Percentiles rank a stretch among this genome's conserved stretches.
These are phyloP conservation scores for Claviceps sorghi DNA, from an alignment of 2,329 filamentous ascomycete species.

Conservation along the genomic window DNA sequence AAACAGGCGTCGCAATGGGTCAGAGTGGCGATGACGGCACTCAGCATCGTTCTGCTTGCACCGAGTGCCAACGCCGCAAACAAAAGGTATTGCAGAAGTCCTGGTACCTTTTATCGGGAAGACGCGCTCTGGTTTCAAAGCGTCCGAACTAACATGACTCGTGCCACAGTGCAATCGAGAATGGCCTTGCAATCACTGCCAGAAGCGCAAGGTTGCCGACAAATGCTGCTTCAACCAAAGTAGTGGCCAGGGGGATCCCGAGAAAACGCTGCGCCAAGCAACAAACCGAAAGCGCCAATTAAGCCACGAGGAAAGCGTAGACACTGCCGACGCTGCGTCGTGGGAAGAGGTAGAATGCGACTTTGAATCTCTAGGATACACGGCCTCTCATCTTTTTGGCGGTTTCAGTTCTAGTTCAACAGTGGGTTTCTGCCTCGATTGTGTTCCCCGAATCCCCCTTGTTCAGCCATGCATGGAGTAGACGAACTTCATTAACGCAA, in stretches of 20 bases:
- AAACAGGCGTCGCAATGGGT: conserved; percentile 6
- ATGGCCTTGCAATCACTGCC: conserved; percentile 26
- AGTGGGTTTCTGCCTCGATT: not conserved
- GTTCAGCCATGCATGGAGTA: too few species aligned
- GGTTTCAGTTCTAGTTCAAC: conserved; percentile 8
- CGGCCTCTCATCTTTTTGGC: conserved; percentile 18
- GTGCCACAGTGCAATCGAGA: conserved; percentile 22
- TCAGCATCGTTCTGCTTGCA: conserved; percentile 23
- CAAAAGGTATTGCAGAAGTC: conserved; percentile 18
- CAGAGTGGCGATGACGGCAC: conserved; percentile 6
- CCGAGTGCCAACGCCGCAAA: conserved; percentile 27
- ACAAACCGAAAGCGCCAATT: conserved; percentile 12
- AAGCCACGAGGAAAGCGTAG: conserved; percentile 8
- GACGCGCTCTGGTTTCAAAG: not conserved
- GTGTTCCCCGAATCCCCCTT: too few species aligned
- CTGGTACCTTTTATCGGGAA: not conserved
- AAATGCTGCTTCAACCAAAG: conserved; percentile 20
- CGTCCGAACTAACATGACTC: not conserved
- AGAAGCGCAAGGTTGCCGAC: conserved; percentile 24
- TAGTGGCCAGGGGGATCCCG: conserved; percentile 8
- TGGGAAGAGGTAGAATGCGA: conserved; percentile 15
- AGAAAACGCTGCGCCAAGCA: conserved; percentile 10
- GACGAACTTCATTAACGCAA: not conserved
- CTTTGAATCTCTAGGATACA: conserved; percentile 23
- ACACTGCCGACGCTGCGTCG: conserved; percentile 10